These are phyloP conservation scores for Coleophoma eucalyptorum DNA, from an alignment of 2,329 filamentous ascomycete genomes.

Conservation along the genomic window DNA sequence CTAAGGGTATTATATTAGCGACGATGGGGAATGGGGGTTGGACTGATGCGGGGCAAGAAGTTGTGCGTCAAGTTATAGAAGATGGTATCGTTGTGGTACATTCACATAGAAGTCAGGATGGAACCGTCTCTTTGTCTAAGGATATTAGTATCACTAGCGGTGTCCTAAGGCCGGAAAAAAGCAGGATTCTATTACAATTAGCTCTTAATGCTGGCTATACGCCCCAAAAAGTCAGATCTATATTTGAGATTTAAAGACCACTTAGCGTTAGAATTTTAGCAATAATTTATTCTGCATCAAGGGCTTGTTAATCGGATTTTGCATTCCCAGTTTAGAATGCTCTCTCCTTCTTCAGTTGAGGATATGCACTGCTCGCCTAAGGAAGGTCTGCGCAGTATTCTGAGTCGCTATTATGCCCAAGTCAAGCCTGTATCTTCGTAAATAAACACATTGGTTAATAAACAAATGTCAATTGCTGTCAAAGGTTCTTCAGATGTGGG, in stretches of 20 bases:
- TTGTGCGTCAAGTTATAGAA: not conserved
- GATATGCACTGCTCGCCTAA: too few relatives aligned
- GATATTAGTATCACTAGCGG: conserved; percentile 1
- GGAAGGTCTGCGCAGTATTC: too few relatives aligned
- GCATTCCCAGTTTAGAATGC: too few relatives aligned
- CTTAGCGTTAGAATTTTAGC: too few relatives aligned
- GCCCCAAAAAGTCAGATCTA: not conserved
- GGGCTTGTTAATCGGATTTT: too few relatives aligned
- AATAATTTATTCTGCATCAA: too few relatives aligned
- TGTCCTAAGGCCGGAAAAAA: conserved; percentile 5
- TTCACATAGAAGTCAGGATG: conserved; percentile 1
- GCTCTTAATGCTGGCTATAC: conserved; percentile 3
- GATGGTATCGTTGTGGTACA: conserved; percentile 3
- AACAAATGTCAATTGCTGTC: too few relatives aligned
- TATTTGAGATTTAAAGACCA: not conserved
- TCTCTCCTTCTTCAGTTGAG: too few relatives aligned
- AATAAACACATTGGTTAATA: too few relatives aligned
- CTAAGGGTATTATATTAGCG: conserved; percentile 3
- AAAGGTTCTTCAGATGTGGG: too few relatives aligned
- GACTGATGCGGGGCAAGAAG: not conserved
- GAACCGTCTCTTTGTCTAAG: not conserved
- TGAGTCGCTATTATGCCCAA: too few relatives aligned
- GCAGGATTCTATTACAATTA: not conserved
- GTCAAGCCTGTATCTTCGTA: too few relatives aligned
- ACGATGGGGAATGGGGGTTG: conserved; percentile 5